phyloP scores from a whole-genome alignment of 805 yeast genomes.

The Yarrowia sp. region DNA sequence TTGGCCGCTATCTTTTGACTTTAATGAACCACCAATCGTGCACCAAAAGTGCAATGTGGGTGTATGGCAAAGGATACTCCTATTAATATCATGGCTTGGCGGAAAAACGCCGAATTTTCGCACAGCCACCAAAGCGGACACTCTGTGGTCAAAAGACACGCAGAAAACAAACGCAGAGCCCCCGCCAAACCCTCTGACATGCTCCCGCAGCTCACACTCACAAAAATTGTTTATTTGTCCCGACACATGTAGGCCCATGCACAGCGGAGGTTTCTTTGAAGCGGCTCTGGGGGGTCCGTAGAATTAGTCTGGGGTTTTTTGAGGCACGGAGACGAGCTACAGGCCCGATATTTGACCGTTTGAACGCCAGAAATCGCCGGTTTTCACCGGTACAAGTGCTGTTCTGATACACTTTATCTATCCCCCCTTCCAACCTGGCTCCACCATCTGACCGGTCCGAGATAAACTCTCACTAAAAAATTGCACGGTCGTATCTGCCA shows the following conservation, averaged over 20 bases:
- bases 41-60: conserved; percentile 9
- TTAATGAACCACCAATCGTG: background rate
- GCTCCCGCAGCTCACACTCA: conserved; percentile 3
- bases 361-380: background rate
- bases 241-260: conserved; percentile 21
- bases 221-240: conserved; percentile 17
- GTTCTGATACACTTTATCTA: background rate
- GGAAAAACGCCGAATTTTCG: background rate
- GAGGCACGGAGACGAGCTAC: too few species aligned
- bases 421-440: too few species aligned
- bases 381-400: background rate
- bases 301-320: too few species aligned
- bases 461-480: conserved; percentile 2
- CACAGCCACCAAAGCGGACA: background rate
- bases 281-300: background rate
- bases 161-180: background rate
- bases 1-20: too few species aligned
- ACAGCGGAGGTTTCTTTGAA: background rate
- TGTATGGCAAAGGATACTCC: background rate
- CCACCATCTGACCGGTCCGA: too few species aligned
- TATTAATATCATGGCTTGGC: background rate
- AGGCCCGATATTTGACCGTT: too few species aligned
- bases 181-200: background rate
- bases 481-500: background rate
- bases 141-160: background rate